Conservation (phyloP, 2,329 filamentous ascomycete species). For the Chrysosphaeria jannelii region DNA sequence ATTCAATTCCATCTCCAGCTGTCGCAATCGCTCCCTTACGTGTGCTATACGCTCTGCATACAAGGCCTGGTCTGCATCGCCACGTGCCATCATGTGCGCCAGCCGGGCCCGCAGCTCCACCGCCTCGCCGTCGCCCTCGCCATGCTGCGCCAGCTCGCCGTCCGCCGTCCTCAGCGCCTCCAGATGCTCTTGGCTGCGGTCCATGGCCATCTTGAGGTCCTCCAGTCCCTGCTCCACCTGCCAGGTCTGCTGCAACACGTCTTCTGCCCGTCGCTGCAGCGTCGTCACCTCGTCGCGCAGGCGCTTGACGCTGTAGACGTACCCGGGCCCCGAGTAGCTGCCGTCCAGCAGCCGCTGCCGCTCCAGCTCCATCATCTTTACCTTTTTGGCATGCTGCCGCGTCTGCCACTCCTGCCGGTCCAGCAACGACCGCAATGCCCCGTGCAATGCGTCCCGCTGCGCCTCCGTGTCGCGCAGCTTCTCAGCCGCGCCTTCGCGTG, state of each 20-base stretch:
- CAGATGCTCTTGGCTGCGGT: slow-evolving; percentile 70
- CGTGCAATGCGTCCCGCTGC: slow-evolving; percentile 76
- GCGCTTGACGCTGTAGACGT: slow-evolving; percentile 52
- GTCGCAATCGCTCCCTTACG: slow-evolving; percentile 52
- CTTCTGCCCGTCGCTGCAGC: slow-evolving; percentile 63
- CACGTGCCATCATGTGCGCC: slow-evolving; percentile 47
- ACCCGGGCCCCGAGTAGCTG: slow-evolving; percentile 46
- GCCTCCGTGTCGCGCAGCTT: slow-evolving; percentile 76
- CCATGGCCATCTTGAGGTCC: slow-evolving; percentile 61
- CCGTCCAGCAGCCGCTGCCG: slow-evolving; percentile 39
- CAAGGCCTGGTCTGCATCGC: slow-evolving; percentile 53
- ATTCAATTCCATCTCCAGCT: slow-evolving; percentile 59
- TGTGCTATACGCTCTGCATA: slow-evolving; percentile 59
- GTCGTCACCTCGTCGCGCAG: slow-evolving; percentile 63
- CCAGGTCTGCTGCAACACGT: slow-evolving; percentile 87
- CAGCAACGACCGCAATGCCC: slow-evolving; percentile 56
- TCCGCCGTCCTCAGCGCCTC: slow-evolving; percentile 39
- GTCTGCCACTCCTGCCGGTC: slow-evolving; percentile 65
- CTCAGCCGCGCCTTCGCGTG: slow-evolving; percentile 41
- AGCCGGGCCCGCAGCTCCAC: slow-evolving; percentile 51
- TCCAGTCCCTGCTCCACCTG: slow-evolving; percentile 9
- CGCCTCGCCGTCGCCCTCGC: too few species aligned
- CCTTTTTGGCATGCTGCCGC: slow-evolving; percentile 54
- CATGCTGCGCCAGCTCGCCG: slow-evolving; percentile 49
- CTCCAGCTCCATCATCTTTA: slow-evolving; percentile 46